Evolutionary conservation across 768 basidiomycete genomes (phyloP).

Genomic region (Boletus subparvulus): DNA sequence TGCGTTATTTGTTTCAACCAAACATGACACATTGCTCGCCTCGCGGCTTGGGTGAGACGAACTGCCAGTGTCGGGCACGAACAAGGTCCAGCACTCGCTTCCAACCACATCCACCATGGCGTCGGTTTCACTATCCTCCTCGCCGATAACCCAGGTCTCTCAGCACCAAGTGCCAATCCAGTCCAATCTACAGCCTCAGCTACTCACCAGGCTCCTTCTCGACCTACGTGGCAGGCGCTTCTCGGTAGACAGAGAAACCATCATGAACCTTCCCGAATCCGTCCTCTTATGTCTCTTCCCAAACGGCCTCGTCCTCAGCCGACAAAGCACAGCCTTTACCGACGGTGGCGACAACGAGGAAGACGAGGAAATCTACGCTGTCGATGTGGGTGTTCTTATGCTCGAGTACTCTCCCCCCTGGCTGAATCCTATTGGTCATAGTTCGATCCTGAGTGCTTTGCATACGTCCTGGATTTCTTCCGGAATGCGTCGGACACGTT

Average conservation of each 20-base stretch:
- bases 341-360: constrained; percentile 76
- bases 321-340: constrained; percentile 74
- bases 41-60: constrained; percentile 30
- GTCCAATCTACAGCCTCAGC: constrained; percentile 77
- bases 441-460: constrained; percentile 98
- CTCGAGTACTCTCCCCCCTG: constrained; percentile 1
- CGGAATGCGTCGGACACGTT: constrained; percentile 82
- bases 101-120: constrained; percentile 34
- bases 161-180: constrained; percentile 57
- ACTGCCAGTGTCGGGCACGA: constrained; percentile 13
- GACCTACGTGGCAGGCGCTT: constrained; percentile 91
- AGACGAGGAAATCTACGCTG: constrained; percentile 90
- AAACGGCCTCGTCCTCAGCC: constrained; percentile 90
- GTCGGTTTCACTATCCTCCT: constrained; percentile 46
- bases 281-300: constrained; percentile 96
- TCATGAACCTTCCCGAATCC: constrained; percentile 98
- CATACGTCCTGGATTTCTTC: constrained; percentile 93
- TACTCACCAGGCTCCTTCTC: constrained; percentile 84
- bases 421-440: constrained; percentile 33
- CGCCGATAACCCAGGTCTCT: constrained; percentile 55
- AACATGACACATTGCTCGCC: constrained; percentile 29
- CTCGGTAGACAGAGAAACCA: constrained; percentile 93
- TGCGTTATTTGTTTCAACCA: constrained; percentile 27
- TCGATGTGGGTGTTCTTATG: constrained; percentile 72
- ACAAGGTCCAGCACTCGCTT: constrained; percentile 9